Base-by-base conservation (phyloP, 371 early-diverging fungal species). In the Syncephalis plumigaleata region DNA sequence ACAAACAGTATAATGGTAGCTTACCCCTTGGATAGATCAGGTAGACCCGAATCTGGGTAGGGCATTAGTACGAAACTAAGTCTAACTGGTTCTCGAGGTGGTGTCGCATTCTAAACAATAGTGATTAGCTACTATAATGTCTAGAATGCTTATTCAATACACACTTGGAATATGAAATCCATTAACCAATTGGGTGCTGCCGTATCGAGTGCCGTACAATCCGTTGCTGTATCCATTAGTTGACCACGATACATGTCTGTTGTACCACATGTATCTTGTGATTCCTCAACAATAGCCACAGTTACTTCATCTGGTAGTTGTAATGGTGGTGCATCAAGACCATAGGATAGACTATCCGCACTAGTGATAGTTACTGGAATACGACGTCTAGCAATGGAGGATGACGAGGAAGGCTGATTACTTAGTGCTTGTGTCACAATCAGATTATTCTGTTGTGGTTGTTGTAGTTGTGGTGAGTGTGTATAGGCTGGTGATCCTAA, bases 51-150 rank as follows among this genome's bases (percentile, higher is more conserved):
- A 11, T 61, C 65, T 21, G 66, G 61, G 21, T 73, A 69, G 3
- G 89, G 85, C 24, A 61, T 62, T 46, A 93, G 65, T 8, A 79
- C 54, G 67, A 93, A 93, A 0, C 81, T 78, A n/a, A 93, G 54
- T 54, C 91, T 91, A 38, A 75, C 65, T 0, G 81, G 62, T 37
- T 91, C 92, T 60, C 79, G 79, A 42, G 53, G 52, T 4, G 80
- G 70, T 17, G 68, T 68, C 23, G 71, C 70, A 48, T 80, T 81
- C 65, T 78, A 53, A 15, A n/a, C n/a, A n/a, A n/a, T n/a, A n/a
- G n/a, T n/a, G n/a, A n/a, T n/a, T n/a, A n/a, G n/a, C n/a, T n/a
- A n/a, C 48, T 56, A 50, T 11, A 40, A 4, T 21, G 4, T 71
- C 71, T 15, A 57, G 55, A 8, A 70, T 53, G 73, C 76, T 76